Conservation (phyloP, 164 flowering plant species). For the Hamamelis virginiana region DNA sequence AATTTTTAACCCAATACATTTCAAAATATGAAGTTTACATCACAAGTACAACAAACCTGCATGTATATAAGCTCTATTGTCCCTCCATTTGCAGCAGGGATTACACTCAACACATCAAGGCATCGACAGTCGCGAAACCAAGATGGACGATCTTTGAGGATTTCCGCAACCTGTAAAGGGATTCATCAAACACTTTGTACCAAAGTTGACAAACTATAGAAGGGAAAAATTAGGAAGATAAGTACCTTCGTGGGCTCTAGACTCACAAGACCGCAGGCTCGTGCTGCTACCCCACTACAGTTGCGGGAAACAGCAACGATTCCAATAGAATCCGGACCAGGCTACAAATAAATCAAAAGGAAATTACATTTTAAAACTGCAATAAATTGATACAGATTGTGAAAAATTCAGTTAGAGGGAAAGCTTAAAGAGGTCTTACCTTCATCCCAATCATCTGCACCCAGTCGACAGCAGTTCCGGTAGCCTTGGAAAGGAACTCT, state of each 20-base stretch:
- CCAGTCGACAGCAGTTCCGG: constrained; percentile 99
- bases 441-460: constrained; percentile 99
- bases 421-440: constrained; percentile 33
- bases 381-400: neutral
- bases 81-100: constrained; percentile 80
- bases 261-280: constrained; percentile 92
- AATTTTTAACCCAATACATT: neutral
- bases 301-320: constrained; percentile 90
- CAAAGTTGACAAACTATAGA: neutral
- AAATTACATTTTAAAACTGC: neutral
- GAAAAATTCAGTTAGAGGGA: neutral
- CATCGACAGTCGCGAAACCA: constrained; percentile 89
- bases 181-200: neutral
- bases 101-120: constrained; percentile 55
- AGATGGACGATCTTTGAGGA: constrained; percentile 80
- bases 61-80: constrained; percentile 77
- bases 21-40: neutral
- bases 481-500: constrained; percentile 95
- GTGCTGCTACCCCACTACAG: constrained; percentile 86
- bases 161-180: constrained; percentile 61
- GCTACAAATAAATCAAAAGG: constrained; percentile 36
- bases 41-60: constrained; percentile 49
- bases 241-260: constrained; percentile 85
- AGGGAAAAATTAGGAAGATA: neutral
- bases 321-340: constrained; percentile 99